These are phyloP conservation scores for Madurella mycetomatis DNA, from an alignment of 2,329 filamentous ascomycete species.

Conservation along the genomic window DNA sequence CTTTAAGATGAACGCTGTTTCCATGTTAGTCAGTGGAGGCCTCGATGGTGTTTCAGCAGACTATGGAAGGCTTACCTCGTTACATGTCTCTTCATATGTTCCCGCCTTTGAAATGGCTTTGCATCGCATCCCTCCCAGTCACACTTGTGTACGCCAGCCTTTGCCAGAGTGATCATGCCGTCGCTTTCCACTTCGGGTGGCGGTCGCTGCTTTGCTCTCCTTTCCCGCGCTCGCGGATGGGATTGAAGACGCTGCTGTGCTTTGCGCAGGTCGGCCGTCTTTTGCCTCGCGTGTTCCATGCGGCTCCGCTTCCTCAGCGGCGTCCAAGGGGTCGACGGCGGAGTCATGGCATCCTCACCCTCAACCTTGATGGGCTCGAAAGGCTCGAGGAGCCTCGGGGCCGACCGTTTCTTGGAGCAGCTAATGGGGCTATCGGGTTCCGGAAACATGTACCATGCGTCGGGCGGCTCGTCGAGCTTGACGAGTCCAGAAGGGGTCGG, in stretches of 20 bases:
- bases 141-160: slow-evolving; percentile 33
- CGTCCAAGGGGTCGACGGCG: slow-evolving; percentile 21
- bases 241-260: slow-evolving; percentile 29
- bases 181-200: neutral
- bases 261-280: slow-evolving; percentile 41
- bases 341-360: slow-evolving; percentile 2
- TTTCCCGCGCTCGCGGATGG: neutral
- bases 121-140: slow-evolving; percentile 40
- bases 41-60: too few species aligned
- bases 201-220: neutral
- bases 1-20: neutral
- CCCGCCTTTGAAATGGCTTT: slow-evolving; percentile 40
- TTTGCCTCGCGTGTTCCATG: slow-evolving; percentile 41
- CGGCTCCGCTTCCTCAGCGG: slow-evolving; percentile 38
- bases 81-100: slow-evolving; percentile 54
- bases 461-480: slow-evolving; percentile 12
- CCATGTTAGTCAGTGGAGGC: neutral
- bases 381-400: slow-evolving; percentile 10
- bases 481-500: slow-evolving; percentile 5
- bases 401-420: slow-evolving; percentile 14
- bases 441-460: slow-evolving; percentile 13
- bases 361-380: slow-evolving; percentile 28
- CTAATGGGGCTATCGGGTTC: slow-evolving; percentile 23
- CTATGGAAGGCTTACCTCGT: slow-evolving; percentile 42
- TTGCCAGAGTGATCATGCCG: slow-evolving; percentile 21